phyloP scores from a whole-genome alignment of 2,329 filamentous ascomycete genomes.

The Plectosphaerella plurivora region DNA sequence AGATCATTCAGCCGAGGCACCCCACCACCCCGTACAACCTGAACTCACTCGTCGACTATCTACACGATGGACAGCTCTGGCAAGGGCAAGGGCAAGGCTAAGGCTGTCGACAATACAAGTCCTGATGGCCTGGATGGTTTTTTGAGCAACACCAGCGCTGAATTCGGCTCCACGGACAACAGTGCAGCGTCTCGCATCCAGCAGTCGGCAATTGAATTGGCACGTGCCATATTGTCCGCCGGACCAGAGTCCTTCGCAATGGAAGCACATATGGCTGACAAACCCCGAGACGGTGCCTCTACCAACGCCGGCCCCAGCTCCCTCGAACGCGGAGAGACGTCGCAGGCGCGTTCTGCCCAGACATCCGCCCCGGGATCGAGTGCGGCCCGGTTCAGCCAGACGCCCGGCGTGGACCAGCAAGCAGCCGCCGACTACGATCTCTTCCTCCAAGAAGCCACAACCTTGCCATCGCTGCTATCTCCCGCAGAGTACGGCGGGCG shows the following conservation, averaged over 20 bases:
- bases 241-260: neutral
- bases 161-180: neutral
- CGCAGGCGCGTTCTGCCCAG: neutral
- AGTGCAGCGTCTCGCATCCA: neutral
- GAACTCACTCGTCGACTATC: too few species aligned
- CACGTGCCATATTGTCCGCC: neutral
- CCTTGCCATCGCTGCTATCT: too few species aligned
- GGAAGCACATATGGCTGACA: neutral
- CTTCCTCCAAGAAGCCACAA: neutral
- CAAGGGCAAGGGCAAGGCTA: slow-evolving; percentile 1
- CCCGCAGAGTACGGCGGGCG: too few species aligned
- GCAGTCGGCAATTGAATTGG: neutral
- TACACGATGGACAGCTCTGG: neutral
- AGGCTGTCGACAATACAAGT: neutral
- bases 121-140: too few species aligned
- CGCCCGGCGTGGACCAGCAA: neutral
- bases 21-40: too few species aligned
- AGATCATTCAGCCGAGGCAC: too few species aligned
- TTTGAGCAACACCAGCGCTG: too few species aligned
- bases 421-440: neutral
- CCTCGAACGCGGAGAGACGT: neutral
- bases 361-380: neutral
- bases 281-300: neutral
- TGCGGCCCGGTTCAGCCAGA: neutral
- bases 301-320: neutral